Evolutionary conservation across 192 early-diverging fungal genomes (phyloP), one percentile per base, ranked within the genome.

Genomic region (Glomus cerebriforme): DNA sequence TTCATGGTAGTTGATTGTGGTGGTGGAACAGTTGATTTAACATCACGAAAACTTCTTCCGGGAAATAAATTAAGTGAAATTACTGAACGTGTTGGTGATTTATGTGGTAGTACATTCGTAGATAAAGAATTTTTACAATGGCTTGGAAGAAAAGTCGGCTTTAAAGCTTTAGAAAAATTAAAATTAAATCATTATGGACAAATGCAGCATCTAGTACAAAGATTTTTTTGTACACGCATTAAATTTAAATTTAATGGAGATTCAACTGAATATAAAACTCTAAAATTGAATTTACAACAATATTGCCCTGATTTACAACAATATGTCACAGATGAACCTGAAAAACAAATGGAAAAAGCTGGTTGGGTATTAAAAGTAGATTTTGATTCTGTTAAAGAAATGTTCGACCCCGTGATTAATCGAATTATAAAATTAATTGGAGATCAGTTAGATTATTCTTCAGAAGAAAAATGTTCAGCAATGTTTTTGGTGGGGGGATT

Each of bases 401-500:
- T 90, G 32, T 90, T 90, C 82, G 87, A 88, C 45, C 89, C 87
- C 7, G 86, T 88, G 7, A 71, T 90, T 37, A 73, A 84, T 31
- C 83, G 87, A 81, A 86, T 90, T 1, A 24, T 88, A 8, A 79
- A 81, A 24, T 59, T 90, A 67, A 85, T 88, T 45, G 83, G 87
- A 66, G 82, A 90, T 22, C 89, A 90, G 49, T 49, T 90, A 17
- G 77, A 79, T 43, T 12, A 13, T 43, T 82, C 83, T 65, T 79
- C 83, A 1, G 68, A 80, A 17, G 71, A 45, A n/a, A 79, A 78
- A 13, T 75, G 86, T 22, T 77, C 84, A 43, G 85, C 87, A 49
- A 86, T 90, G 49, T 87, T 90, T 60, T 70, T 90, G 29, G 89
- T 90, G 4, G 89, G 89, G 79, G 89, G 89, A 0, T 90, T 90